Evolutionary conservation across 768 basidiomycete genomes (phyloP), one percentile per base, ranked within the genome.

Genomic region (Suillus plorans): DNA sequence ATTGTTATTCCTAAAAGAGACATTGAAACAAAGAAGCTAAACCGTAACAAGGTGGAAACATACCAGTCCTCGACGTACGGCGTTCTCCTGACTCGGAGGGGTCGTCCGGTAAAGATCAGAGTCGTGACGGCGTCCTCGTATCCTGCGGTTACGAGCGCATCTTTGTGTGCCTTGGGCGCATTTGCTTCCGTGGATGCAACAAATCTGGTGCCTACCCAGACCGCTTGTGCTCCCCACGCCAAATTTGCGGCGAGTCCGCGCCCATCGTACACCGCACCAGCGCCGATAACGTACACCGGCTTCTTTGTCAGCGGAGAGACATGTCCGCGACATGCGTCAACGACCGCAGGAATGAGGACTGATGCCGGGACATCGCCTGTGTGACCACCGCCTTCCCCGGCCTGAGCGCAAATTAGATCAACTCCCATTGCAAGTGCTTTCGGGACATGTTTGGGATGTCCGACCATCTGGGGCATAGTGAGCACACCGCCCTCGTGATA

Each of bases 351-450:
- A 66, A 98, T 94, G 69, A 98, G 86, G 73, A 98, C 85, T 16
- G 89, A 89, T 3, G 91, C 89, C 1, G 95, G 86, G 10, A 89
- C 86, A 67, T 92, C 89, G 28, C 95, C 95, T 0, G 95, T 97
- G 81, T 89, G 88, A 16, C 92, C 92, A 61, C 94, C 94, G 44
- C 92, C 95, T 78, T 97, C 95, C 31, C 94, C 92, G 2, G 90
- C 95, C 78, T 97, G 95, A 4, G 94, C 94, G 71, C 95, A 97
- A 73, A 98, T 96, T 66, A 98, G 80, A 72, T 98, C 95, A 39
- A 93, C 91, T 42, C 95, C 96, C 42, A 82, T 89, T 4, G 84
- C 91, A 39, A 97, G 84, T 9, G 92, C 92, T 74, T 91, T 92
- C 56, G 80, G 67, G 53, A 91, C 91, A 74, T 95, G 92, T 73